These are phyloP conservation scores for Cryptococcus jaspeensis DNA, from an alignment of 1,284 basidiomycete species.

Conservation along the genomic window DNA sequence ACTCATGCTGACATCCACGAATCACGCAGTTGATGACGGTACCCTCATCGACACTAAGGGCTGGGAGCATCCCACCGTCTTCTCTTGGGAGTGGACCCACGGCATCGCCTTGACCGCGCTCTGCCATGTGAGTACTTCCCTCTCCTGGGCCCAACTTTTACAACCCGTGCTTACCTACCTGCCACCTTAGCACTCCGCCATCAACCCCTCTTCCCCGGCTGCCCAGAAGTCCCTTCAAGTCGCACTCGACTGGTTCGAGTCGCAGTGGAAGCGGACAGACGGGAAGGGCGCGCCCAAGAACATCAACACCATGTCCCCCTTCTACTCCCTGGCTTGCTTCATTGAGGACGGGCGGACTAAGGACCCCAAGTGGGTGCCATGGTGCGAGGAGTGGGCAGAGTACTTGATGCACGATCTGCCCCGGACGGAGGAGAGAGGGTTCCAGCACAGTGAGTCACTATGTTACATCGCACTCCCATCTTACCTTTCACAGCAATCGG, in stretches of 20 bases:
- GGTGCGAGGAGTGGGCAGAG: conserved; percentile 63
- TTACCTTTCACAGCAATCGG: neutral
- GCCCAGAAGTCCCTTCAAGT: conserved; percentile 55
- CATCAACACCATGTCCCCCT: conserved; percentile 66
- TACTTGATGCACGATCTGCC: conserved; percentile 65
- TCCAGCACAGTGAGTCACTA: conserved; percentile 57
- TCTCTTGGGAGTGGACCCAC: conserved; percentile 66
- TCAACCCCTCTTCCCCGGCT: conserved; percentile 51
- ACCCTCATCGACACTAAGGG: conserved; percentile 66
- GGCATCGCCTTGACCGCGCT: conserved; percentile 44
- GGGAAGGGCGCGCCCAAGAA: conserved; percentile 62
- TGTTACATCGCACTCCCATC: conserved; percentile 13
- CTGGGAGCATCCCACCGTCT: conserved; percentile 53
- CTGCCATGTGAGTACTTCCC: conserved; percentile 21
- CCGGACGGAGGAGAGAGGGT: conserved; percentile 58
- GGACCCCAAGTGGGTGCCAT: conserved; percentile 33
- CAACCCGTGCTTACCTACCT: neutral
- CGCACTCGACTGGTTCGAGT: conserved; percentile 59
- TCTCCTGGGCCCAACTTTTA: neutral
- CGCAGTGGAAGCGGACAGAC: conserved; percentile 55
- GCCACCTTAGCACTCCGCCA: conserved; percentile 31
- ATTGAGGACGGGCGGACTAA: conserved; percentile 30
- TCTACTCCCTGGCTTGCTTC: conserved; percentile 61
- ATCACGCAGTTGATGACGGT: conserved; percentile 56
- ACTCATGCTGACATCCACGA: neutral